Evolutionary conservation across 2,329 filamentous ascomycete species (phyloP).

Genomic region (Beauveria sp.): DNA sequence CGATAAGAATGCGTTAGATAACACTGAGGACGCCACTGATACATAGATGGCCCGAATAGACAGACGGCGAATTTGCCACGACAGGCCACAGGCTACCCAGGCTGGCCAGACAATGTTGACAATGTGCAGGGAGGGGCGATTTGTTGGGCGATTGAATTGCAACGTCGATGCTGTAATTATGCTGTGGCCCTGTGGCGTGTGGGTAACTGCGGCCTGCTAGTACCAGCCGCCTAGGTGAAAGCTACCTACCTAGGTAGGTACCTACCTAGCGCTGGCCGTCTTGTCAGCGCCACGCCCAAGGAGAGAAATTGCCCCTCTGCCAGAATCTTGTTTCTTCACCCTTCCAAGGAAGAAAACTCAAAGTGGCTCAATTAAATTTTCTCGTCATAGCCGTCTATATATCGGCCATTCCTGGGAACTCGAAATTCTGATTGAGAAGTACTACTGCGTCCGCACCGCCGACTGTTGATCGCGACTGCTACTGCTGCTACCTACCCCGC

Average conservation of each 20-base stretch:
- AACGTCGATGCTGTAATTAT: neutral
- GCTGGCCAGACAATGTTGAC: neutral
- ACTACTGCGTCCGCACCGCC: neutral
- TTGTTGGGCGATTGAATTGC: slow-evolving; percentile 4
- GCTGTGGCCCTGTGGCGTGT: neutral
- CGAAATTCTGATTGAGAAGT: neutral
- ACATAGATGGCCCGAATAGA: neutral
- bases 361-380: neutral
- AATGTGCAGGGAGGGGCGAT: neutral
- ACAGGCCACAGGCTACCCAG: neutral
- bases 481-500: neutral
- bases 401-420: neutral
- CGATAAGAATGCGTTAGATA: neutral
- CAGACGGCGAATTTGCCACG: neutral
- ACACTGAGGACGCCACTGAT: too few species aligned
- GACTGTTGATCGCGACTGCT: neutral
- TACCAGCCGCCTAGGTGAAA: neutral
- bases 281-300: slow-evolving; percentile 7
- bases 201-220: neutral
- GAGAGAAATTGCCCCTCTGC: neutral
- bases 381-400: neutral
- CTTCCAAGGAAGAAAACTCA: neutral
- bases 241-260: neutral
- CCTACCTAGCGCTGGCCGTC: neutral
- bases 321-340: slow-evolving; percentile 5